A percentile compares a stretch with the other conserved stretches of the same genome.
phyloP scores from a whole-genome alignment of 805 yeast species.

The Candida coleopterorum region DNA sequence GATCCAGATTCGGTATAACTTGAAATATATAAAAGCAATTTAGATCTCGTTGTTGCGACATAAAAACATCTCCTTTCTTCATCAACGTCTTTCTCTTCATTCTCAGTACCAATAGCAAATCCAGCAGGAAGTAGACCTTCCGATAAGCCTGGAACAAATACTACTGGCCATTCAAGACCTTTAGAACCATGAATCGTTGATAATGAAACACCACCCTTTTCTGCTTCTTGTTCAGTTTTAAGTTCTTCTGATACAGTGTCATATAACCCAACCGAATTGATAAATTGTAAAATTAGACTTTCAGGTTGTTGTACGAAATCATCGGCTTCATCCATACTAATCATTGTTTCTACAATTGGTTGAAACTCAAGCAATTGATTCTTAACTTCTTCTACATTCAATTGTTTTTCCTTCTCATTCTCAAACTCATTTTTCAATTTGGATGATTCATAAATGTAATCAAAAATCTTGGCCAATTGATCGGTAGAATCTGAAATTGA shows the following conservation, averaged over 20 bases:
- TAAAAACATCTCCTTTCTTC: slow-evolving; percentile 85
- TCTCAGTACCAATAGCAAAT: slow-evolving; percentile 34
- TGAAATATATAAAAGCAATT: slow-evolving; percentile 46
- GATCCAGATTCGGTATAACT: slow-evolving; percentile 14
- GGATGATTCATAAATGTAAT: slow-evolving; percentile 20
- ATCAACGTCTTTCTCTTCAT: slow-evolving; percentile 35
- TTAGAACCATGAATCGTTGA: slow-evolving; percentile 91
- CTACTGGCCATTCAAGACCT: slow-evolving; percentile 95
- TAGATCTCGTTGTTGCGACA: slow-evolving; percentile 87
- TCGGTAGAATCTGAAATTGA: neutral
- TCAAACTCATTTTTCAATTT: slow-evolving; percentile 25
- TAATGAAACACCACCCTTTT: slow-evolving; percentile 30
- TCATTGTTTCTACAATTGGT: slow-evolving; percentile 24
- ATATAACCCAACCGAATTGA: slow-evolving; percentile 31
- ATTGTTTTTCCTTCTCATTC: slow-evolving; percentile 23
- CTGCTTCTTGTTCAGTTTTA: slow-evolving; percentile 5
- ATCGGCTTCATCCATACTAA: neutral
- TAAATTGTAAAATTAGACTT: slow-evolving; percentile 20
- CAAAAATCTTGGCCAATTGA: slow-evolving; percentile 15
- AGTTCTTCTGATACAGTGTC: slow-evolving; percentile 23
- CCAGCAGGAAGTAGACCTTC: slow-evolving; percentile 64
- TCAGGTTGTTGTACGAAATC: slow-evolving; percentile 12
- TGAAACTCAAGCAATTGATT: slow-evolving; percentile 30
- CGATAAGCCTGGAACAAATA: slow-evolving; percentile 69
- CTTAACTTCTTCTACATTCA: slow-evolving; percentile 39